Evolutionary conservation across 2,329 filamentous ascomycete genomes (phyloP), one percentile per base, ranked within the genome.

Genomic region (Pezicula neosporulosa): DNA sequence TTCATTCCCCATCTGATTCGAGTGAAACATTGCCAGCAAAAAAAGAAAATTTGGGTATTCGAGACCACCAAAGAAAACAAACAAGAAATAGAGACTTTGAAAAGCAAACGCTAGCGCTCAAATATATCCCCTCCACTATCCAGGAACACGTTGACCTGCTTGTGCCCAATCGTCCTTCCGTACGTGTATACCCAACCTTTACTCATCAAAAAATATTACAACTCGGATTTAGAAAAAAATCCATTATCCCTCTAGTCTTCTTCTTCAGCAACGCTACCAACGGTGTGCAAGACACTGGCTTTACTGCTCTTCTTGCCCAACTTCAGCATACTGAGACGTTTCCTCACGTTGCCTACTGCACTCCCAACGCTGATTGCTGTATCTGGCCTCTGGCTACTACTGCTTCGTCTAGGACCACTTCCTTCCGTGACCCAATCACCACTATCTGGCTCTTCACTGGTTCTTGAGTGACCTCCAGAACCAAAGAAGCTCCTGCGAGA

Each of bases 231-330:
- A 9, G 18, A 21, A 39, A 21, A 21, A 15, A 24, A 24, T 24
- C 24, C 6, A 24, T 6, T 24, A 24, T 24, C 24, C n/a, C 8
- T 39, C n/a, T 39, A 13, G n/a, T 16, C 8, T 16, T 60, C 54
- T 43, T 66, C 63, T 52, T 63, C 63, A 28, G 53, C 53, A 2
- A 63, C 60, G 48, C 57, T 61, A 28, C 54, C 55, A 15, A 63
- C 57, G 19, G 30, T 33, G 30, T 33, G 9, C 30, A 62, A 39
- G 33, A 67, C 63, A 53, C 60, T 67, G 6, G 54, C 53, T 47
- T 63, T 68, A 51, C 67, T 70, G 15, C 47, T 58, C 56, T 70
- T 71, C 57, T 67, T 70, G 18, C 65, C 65, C 39, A 67, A 39
- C 44, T 57, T 64, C 35, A 68, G 41, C 41, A 63, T 52, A 43